A percentile compares a stretch with the other conserved stretches of the same genome.
phyloP scores from a whole-genome alignment of 1,139 yeast species.

The Schwanniomyces etchellsii region DNA sequence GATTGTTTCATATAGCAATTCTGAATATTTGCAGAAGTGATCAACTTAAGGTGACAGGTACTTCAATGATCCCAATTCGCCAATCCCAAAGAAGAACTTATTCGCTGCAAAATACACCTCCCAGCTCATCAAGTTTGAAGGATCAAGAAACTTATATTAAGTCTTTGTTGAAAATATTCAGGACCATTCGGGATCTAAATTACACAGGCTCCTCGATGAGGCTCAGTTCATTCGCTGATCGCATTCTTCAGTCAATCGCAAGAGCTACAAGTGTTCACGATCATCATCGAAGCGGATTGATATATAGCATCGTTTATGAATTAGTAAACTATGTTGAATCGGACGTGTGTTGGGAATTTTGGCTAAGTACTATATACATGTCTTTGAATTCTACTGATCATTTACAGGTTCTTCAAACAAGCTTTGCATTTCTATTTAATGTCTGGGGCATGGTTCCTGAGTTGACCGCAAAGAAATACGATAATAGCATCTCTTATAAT shows the following conservation, averaged over 20 bases:
- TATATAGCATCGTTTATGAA: conserved; percentile 42
- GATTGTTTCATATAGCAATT: conserved; percentile 26
- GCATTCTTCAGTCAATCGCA: conserved; percentile 31
- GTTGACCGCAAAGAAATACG: conserved; percentile 6
- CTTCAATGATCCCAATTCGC: conserved; percentile 9
- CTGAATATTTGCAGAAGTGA: conserved; percentile 17
- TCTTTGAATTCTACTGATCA: conserved; percentile 58
- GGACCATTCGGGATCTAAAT: conserved; percentile 41
- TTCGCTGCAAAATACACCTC: conserved; percentile 1
- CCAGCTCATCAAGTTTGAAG: background rate
- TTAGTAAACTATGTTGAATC: conserved; percentile 35
- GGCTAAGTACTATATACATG: conserved; percentile 58
- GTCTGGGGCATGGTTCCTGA: conserved; percentile 71
- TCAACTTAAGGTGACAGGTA: conserved; percentile 4
- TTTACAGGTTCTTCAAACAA: conserved; percentile 56
- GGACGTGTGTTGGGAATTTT: conserved; percentile 66
- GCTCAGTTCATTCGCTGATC: conserved; percentile 22
- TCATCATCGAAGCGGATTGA: conserved; percentile 34
- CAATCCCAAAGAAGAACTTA: conserved; percentile 11
- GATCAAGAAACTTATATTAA: conserved; percentile 28
- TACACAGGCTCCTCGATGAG: conserved; percentile 13
- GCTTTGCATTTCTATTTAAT: conserved; percentile 63
- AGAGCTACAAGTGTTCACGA: conserved; percentile 41
- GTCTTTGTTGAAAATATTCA: conserved; percentile 37
- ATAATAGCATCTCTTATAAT: conserved; percentile 5